These are phyloP conservation scores for Carnegiea gigantea DNA, from an alignment of 179 eudicot genomes.

Conservation along the genomic window DNA sequence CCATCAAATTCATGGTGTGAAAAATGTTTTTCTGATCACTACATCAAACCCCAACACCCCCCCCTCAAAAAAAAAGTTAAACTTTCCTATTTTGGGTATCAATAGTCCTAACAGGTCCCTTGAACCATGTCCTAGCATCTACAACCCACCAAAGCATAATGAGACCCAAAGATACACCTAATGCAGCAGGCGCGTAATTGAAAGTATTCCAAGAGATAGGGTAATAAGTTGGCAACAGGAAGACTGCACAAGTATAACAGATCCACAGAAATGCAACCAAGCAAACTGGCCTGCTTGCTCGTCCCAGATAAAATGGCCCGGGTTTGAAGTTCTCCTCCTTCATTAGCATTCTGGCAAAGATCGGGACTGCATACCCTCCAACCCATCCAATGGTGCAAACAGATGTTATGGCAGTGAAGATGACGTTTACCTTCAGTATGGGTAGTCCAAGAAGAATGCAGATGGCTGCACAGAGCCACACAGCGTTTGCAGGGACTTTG, in stretches of 20 bases:
- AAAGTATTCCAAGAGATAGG: conserved; percentile 52
- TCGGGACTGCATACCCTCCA: conserved; percentile 65
- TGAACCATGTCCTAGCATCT: conserved; percentile 64
- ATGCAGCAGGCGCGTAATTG: conserved; percentile 58
- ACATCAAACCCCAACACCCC: no score
- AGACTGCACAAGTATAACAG: conserved; percentile 58
- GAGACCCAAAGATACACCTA: conserved; percentile 43
- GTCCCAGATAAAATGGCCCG: conserved; percentile 61
- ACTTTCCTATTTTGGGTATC: conserved; percentile 40
- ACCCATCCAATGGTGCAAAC: conserved; percentile 66
- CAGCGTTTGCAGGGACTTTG: conserved; percentile 67
- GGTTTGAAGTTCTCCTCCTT: conserved; percentile 50
- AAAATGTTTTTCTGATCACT: background rate
- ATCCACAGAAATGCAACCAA: conserved; percentile 60
- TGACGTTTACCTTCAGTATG: conserved; percentile 51
- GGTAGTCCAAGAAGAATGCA: conserved; percentile 61
- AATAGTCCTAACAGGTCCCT: conserved; percentile 60
- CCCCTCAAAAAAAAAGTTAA: background rate
- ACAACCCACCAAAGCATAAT: conserved; percentile 62
- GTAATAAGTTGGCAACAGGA: conserved; percentile 49
- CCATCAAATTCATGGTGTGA: background rate
- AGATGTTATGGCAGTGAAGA: conserved; percentile 61
- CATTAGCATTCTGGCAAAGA: conserved; percentile 56
- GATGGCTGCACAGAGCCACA: conserved; percentile 60
- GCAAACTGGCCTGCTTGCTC: conserved; percentile 50